Conservation (phyloP, 768 basidiomycete species). For the Phlegmacium glaucopus region DNA sequence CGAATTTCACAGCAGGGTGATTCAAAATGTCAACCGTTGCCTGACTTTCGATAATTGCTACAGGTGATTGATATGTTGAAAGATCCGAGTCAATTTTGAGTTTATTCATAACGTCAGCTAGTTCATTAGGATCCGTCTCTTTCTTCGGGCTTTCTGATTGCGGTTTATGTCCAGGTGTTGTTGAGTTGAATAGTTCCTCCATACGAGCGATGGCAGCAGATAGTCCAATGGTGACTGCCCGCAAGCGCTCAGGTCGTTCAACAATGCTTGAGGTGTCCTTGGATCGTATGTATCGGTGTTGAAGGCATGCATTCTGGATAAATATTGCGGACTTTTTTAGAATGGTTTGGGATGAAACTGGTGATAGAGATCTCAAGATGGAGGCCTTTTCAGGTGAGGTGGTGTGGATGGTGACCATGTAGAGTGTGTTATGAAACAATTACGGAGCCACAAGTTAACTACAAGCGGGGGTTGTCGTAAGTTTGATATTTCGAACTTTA, state of each 20-base stretch:
- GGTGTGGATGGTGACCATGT: too few relatives aligned
- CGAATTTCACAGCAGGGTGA: slow-evolving; percentile 64
- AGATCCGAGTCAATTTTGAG: slow-evolving; percentile 19
- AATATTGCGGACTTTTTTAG: slow-evolving; percentile 32
- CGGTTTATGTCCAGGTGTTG: not conserved
- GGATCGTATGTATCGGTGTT: slow-evolving; percentile 77
- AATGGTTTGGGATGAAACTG: not conserved
- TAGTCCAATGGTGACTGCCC: slow-evolving; percentile 80
- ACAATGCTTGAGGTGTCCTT: slow-evolving; percentile 72
- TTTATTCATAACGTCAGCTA: slow-evolving; percentile 24
- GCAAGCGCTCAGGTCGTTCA: slow-evolving; percentile 88
- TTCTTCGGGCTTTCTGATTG: not conserved
- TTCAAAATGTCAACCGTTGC: slow-evolving; percentile 53
- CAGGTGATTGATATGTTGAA: slow-evolving; percentile 18
- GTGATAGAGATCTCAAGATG: not conserved
- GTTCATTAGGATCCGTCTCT: slow-evolving; percentile 15
- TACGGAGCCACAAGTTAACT: too few relatives aligned
- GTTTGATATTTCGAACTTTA: too few relatives aligned
- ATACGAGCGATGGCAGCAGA: slow-evolving; percentile 76
- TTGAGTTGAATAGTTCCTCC: slow-evolving; percentile 34
- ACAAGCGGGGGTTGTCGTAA: too few relatives aligned
- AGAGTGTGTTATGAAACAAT: too few relatives aligned
- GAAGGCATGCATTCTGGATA: slow-evolving; percentile 70
- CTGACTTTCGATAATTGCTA: slow-evolving; percentile 50
- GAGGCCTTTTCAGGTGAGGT: not conserved